Evolutionary conservation across 2,329 filamentous ascomycete species (phyloP), one percentile per base, ranked within the genome.

Genomic region (Neoascochyta sp.): DNA sequence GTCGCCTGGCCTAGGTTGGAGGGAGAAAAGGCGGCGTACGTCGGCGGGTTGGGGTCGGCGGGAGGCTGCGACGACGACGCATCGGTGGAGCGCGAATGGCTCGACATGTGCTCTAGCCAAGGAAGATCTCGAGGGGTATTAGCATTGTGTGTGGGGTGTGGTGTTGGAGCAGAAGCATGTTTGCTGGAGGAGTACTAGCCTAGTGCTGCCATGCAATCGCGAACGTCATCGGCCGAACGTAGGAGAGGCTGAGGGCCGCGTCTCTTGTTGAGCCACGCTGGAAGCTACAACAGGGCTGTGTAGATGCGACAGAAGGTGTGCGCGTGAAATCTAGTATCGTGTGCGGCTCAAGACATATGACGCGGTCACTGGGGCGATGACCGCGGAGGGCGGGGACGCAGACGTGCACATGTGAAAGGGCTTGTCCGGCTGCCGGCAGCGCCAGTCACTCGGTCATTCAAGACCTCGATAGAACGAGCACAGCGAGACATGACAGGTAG

Each of bases 21-120:
- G 17, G 92, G 89, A 4, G 90, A 92, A 69, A 98, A 98, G 53
- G 86, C 77, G 43, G 92, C 92, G 57, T 85, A 80, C 24, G 90
- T 96, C 25, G 87, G 83, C 33, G 77, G 73, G 32, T 62, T 62
- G 39, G 65, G 67, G 63, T 73, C 65, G 46, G 56, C 61, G 34
- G 49, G 43, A 17, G 57, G 50, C 39, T 52, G 49, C 47, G 59
- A 46, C 46, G 61, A 56, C 42, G 50, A 55, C 56, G 64, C 60
- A 45, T 62, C 52, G 27, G 45, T 41, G 54, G 56, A 39, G 45
- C 51, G 53, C 8, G 62, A 52, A 37, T 57, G 48, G 34, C 54
- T 52, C 52, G 61, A 65, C 63, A 66, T 66, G 43, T 57, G 57
- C 50, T 59, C 54, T 54, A 63, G 45, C 63, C 62, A 65, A 32